Percentiles rank a stretch among this genome's conserved stretches.
Evolutionary conservation across 1,139 yeast genomes (phyloP).

Genomic region (Suzukiozyma palmioleophila): DNA sequence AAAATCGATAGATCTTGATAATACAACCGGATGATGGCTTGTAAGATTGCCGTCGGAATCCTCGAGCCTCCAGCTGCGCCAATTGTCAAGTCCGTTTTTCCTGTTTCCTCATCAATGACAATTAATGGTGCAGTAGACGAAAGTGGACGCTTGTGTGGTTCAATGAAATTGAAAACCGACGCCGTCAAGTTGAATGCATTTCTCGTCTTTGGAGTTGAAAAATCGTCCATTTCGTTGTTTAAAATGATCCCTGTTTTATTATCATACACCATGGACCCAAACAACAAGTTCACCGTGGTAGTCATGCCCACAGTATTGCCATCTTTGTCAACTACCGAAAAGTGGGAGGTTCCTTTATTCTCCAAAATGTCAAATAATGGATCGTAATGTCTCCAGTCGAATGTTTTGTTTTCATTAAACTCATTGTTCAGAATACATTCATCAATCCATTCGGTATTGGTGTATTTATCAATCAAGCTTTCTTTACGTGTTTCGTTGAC

Average conservation of each 20-base stretch:
- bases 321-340: conserved; percentile 67
- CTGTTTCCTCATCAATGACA: conserved; percentile 43
- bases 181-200: conserved; percentile 83
- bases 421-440: conserved; percentile 41
- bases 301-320: conserved; percentile 81
- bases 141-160: conserved; percentile 76
- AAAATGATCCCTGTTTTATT: conserved; percentile 75
- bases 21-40: conserved; percentile 67
- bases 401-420: conserved; percentile 51
- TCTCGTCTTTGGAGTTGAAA: conserved; percentile 63
- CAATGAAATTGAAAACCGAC: conserved; percentile 70
- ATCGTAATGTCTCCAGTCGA: conserved; percentile 65
- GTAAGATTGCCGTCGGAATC: conserved; percentile 79
- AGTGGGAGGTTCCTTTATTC: conserved; percentile 87
- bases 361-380: conserved; percentile 74
- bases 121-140: conserved; percentile 82
- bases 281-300: conserved; percentile 80
- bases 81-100: conserved; percentile 58
- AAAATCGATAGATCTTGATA: conserved; percentile 56
- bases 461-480: conserved; percentile 26
- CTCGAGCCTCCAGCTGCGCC: conserved; percentile 97
- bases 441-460: conserved; percentile 50
- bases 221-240: conserved; percentile 95
- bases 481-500: conserved; percentile 17
- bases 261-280: conserved; percentile 82